phyloP scores from a whole-genome alignment of 2,329 filamentous ascomycete species.

The Ophiostoma sp. region DNA sequence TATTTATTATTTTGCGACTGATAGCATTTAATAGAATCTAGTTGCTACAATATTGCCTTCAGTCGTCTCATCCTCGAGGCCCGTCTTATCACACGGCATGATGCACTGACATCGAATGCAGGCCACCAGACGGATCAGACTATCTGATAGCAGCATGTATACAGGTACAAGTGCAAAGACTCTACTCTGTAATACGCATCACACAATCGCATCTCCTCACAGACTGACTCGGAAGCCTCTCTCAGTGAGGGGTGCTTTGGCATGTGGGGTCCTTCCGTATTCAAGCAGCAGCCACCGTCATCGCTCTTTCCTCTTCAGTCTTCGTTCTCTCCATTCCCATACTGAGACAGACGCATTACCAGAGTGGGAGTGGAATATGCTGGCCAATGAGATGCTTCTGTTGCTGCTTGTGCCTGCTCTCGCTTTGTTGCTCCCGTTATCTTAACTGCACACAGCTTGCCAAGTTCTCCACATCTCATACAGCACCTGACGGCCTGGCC shows the following conservation, averaged over 20 bases:
- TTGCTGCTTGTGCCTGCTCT: constrained; percentile 9
- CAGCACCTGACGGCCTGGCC: neutral
- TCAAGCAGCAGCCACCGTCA: neutral
- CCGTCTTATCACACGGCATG: neutral
- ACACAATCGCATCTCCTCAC: neutral
- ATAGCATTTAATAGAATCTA: neutral
- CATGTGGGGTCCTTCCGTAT: neutral
- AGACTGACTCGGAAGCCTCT: neutral
- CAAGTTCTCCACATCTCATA: constrained; percentile 5
- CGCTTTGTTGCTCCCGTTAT: constrained; percentile 1
- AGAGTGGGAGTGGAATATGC: neutral
- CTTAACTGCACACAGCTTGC: neutral
- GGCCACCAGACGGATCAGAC: neutral
- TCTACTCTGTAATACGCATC: neutral
- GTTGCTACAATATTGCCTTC: no score
- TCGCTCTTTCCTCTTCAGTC: neutral
- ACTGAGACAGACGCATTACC: neutral
- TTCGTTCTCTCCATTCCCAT: neutral
- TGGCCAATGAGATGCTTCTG: neutral
- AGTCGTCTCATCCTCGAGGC: no score
- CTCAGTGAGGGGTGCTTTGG: neutral
- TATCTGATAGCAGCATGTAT: neutral
- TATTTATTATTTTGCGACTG: neutral
- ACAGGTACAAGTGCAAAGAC: no score
- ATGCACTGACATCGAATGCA: neutral